These are phyloP conservation scores for Triangularia verruculosa DNA, from an alignment of 2,329 filamentous ascomycete species.

Conservation along the genomic window DNA sequence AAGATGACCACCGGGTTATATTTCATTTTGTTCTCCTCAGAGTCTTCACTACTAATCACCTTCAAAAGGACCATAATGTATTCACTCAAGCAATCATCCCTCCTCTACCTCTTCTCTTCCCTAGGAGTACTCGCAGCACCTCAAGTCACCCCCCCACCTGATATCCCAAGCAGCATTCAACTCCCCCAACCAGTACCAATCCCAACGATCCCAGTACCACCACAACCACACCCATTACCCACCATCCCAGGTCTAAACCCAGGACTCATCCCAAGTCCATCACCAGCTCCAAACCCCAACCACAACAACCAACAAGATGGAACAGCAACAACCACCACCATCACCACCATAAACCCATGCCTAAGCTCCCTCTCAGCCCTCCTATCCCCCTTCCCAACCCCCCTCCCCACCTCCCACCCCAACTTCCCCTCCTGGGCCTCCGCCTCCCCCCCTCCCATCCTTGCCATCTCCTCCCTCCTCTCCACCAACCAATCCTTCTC, in stretches of 20 bases:
- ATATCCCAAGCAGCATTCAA: too few species aligned
- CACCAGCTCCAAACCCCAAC: neutral
- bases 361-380: constrained; percentile 8
- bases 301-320: neutral
- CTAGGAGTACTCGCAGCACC: neutral
- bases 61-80: neutral
- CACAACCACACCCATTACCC: neutral
- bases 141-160: neutral
- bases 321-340: neutral
- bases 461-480: neutral
- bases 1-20: too few species aligned
- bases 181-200: neutral
- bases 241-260: neutral
- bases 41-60: neutral
- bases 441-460: constrained; percentile 5
- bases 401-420: neutral
- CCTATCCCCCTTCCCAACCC: constrained; percentile 4
- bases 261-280: neutral
- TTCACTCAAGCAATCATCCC: neutral
- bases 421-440: constrained; percentile 2
- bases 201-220: neutral
- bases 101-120: neutral
- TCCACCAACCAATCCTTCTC: constrained; percentile 4
- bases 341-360: neutral
- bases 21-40: neutral